phyloP scores from a whole-genome alignment of 768 basidiomycete species.

The Podaxis pistillaris region DNA sequence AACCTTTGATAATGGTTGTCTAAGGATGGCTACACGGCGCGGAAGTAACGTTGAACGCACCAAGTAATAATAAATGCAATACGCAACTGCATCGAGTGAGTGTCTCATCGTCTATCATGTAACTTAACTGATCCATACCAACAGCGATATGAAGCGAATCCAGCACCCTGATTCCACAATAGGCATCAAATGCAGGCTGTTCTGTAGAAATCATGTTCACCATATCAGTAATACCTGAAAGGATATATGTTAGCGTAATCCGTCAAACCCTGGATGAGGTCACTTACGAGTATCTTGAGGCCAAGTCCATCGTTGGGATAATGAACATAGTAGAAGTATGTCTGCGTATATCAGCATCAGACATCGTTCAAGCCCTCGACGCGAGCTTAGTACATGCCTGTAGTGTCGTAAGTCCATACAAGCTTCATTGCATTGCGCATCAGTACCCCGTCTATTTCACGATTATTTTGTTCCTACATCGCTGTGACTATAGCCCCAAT shows the following conservation, averaged over 20 bases:
- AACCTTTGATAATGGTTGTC: conserved; percentile 23
- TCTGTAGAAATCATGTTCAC: conserved; percentile 13
- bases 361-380: background rate
- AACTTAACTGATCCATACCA: conserved; percentile 19
- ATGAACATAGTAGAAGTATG: conserved; percentile 33
- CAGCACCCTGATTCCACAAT: conserved; percentile 21
- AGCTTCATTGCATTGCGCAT: conserved; percentile 18
- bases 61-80: conserved; percentile 39
- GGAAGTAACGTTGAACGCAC: conserved; percentile 18
- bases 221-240: conserved; percentile 29
- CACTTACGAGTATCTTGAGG: conserved; percentile 27
- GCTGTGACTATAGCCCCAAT: conserved; percentile 33
- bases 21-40: background rate
- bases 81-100: conserved; percentile 21
- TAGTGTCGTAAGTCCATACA: conserved; percentile 36
- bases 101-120: background rate
- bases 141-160: conserved; percentile 31
- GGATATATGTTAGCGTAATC: background rate
- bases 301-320: conserved; percentile 29
- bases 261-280: background rate
- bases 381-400: conserved; percentile 23
- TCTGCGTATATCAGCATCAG: conserved; percentile 19
- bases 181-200: background rate
- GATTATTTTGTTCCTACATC: conserved; percentile 22
- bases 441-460: background rate